Percentiles rank a stretch among this genome's conserved stretches.
Evolutionary conservation across 257 asterid species (phyloP).

Genomic region (Solanum verrucosum): DNA sequence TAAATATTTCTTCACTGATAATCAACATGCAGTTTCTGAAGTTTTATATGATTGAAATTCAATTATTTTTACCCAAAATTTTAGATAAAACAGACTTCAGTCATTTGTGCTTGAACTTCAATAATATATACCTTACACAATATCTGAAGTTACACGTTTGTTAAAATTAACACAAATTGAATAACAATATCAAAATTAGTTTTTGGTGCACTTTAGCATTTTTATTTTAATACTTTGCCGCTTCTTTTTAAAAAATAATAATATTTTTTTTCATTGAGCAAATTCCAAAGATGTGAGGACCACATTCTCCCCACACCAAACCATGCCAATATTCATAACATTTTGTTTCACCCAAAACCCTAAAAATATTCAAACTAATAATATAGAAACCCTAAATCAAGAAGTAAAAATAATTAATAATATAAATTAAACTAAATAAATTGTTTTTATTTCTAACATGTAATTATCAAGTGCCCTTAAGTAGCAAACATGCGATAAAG

Average conservation of each 20-base stretch:
- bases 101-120: not conserved
- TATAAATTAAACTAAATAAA: not conserved
- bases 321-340: not conserved
- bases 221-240: not conserved
- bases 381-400: not conserved
- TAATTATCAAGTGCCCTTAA: constrained; percentile 4
- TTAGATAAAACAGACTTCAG: not conserved
- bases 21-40: not conserved
- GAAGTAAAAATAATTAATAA: too few species aligned
- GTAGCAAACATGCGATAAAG: constrained; percentile 16
- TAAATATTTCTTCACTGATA: too few species aligned
- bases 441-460: not conserved
- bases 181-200: not conserved
- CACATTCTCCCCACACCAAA: not conserved
- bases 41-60: not conserved
- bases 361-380: not conserved
- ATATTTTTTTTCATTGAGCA: not conserved
- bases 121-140: not conserved
- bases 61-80: rapidly evolving
- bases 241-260: too few species aligned
- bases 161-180: not conserved
- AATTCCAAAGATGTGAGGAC: not conserved
- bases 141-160: not conserved
- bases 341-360: not conserved
- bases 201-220: not conserved